Conservation (phyloP, 2,329 filamentous ascomycete species). For the Nothopassalora personata region DNA sequence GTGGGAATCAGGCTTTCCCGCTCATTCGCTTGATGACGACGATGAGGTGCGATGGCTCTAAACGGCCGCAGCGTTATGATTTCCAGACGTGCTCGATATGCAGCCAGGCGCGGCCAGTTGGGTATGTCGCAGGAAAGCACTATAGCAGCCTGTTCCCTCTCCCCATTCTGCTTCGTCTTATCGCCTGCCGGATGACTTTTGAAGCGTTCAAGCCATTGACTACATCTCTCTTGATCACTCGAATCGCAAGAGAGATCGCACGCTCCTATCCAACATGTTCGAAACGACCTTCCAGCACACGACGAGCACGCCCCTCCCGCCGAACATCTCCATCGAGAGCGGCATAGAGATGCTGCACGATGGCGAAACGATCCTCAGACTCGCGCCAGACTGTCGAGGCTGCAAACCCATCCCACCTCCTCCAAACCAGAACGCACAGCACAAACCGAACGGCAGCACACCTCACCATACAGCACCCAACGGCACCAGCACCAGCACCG, state of each 20-base stretch:
- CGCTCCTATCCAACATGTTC: slow-evolving; percentile 23
- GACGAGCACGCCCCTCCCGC: slow-evolving; percentile 26
- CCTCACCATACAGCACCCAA: background rate
- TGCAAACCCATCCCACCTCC: slow-evolving; percentile 24
- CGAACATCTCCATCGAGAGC: slow-evolving; percentile 20
- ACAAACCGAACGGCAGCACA: slow-evolving; percentile 5
- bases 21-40: background rate
- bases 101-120: background rate
- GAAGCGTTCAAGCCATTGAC: background rate
- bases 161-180: background rate
- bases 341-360: slow-evolving; percentile 31
- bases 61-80: background rate
- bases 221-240: background rate
- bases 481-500: slow-evolving; percentile 10
- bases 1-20: background rate
- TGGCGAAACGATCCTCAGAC: slow-evolving; percentile 29
- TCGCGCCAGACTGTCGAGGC: slow-evolving; percentile 31
- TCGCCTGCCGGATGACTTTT: too few relatives aligned
- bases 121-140: background rate
- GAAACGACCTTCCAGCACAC: slow-evolving; percentile 30
- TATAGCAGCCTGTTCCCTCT: background rate
- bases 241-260: background rate
- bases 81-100: background rate
- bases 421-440: slow-evolving; percentile 12
- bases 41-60: background rate